A percentile compares a stretch with the other conserved stretches of the same genome.
These are phyloP conservation scores for Arabidopsis lyrata DNA, from an alignment of 441 rosid genomes.

Conservation along the genomic window DNA sequence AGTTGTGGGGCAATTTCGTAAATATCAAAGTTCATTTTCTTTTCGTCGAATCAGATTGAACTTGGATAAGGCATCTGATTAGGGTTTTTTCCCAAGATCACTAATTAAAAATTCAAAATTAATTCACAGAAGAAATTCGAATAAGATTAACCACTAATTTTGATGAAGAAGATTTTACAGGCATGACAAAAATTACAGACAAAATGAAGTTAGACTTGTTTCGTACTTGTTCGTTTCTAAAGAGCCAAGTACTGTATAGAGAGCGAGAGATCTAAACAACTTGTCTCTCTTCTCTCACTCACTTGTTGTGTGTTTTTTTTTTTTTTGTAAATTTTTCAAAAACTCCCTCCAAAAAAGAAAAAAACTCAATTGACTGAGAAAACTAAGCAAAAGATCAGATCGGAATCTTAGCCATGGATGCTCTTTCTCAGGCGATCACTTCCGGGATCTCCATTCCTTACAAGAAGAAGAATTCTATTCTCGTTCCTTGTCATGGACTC, in stretches of 20 bases:
- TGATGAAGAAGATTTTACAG: too few relatives aligned
- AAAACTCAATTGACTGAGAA: constrained; percentile 10
- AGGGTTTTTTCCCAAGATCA: too few relatives aligned
- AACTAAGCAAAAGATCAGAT: constrained; percentile 29
- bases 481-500: constrained; percentile 32
- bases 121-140: too few relatives aligned
- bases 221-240: constrained; percentile 28
- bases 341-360: constrained; percentile 40
- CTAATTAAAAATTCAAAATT: too few relatives aligned
- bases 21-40: background rate
- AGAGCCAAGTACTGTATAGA: background rate
- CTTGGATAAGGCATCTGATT: too few relatives aligned
- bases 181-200: too few relatives aligned
- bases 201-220: background rate
- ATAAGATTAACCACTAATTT: too few relatives aligned
- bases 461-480: constrained; percentile 20
- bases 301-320: background rate
- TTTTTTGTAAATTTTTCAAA: constrained; percentile 3
- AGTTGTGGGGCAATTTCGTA: too few relatives aligned
- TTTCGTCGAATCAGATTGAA: background rate
- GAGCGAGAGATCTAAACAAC: constrained; percentile 9
- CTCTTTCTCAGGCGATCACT: constrained; percentile 43
- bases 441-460: constrained; percentile 37
- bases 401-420: constrained; percentile 54
- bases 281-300: background rate